These are phyloP conservation scores for Alternaria gaisen DNA, from an alignment of 2,329 filamentous ascomycete species.

Conservation along the genomic window DNA sequence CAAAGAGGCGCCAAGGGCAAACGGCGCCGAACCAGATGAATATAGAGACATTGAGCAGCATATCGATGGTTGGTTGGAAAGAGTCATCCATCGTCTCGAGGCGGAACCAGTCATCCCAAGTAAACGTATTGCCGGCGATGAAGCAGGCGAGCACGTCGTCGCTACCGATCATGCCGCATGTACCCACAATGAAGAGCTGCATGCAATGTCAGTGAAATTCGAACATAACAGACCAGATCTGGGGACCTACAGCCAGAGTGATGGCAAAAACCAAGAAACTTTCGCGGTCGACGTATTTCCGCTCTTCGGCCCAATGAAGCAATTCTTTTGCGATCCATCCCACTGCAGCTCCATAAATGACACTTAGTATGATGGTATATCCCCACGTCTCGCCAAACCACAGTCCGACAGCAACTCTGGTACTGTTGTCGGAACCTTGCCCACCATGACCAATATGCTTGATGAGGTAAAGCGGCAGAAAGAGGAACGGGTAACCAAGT, in stretches of 20 bases:
- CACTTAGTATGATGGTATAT: constrained; percentile 81
- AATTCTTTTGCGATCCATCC: constrained; percentile 85
- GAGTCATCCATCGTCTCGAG: constrained; percentile 88
- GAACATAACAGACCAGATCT: neutral
- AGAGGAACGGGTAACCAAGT: constrained; percentile 87
- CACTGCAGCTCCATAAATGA: constrained; percentile 78
- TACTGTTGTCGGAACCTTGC: constrained; percentile 58
- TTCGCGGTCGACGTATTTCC: constrained; percentile 83
- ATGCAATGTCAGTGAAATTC: neutral
- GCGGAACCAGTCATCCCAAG: constrained; percentile 94
- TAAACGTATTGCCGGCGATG: constrained; percentile 89
- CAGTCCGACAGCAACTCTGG: constrained; percentile 72
- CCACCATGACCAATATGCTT: constrained; percentile 73
- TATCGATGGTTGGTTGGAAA: constrained; percentile 92
- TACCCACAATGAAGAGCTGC: constrained; percentile 84
- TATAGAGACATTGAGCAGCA: constrained; percentile 87
- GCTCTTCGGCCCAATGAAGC: constrained; percentile 84
- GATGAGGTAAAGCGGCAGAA: constrained; percentile 83
- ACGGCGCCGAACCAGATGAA: constrained; percentile 82
- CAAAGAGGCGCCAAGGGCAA: constrained; percentile 80
- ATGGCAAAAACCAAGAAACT: constrained; percentile 89
- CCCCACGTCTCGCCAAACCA: constrained; percentile 90
- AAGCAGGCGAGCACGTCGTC: constrained; percentile 94
- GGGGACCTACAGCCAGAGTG: constrained; percentile 71
- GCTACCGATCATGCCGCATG: constrained; percentile 84